Percentiles rank a stretch among this genome's conserved stretches.
These are phyloP conservation scores for Tetratostichococcus sp. DNA, from an alignment of 139 green algal species.

Conservation along the genomic window DNA sequence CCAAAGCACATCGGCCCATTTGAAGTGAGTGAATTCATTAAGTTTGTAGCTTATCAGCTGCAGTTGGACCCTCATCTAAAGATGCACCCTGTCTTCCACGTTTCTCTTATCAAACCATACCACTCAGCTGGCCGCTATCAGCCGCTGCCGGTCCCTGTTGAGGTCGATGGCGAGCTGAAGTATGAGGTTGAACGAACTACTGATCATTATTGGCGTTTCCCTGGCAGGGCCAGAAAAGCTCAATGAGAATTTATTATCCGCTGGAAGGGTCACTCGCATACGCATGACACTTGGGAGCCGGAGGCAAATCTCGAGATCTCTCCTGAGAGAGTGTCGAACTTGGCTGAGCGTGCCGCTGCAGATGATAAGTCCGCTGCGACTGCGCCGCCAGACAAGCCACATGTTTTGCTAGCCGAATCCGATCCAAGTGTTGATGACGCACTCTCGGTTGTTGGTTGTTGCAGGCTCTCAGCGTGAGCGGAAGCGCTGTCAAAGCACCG, in stretches of 20 bases:
- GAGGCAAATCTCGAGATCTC: background rate
- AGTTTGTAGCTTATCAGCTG: constrained; percentile 11
- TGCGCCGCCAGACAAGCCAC: no score
- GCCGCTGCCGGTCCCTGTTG: background rate
- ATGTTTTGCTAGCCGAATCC: no score
- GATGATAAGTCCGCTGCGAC: no score
- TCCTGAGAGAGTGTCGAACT: no score
- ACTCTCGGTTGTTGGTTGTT: no score
- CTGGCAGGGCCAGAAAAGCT: background rate
- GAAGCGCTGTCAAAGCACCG: no score
- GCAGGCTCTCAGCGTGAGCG: no score
- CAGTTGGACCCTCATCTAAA: constrained; percentile 17
- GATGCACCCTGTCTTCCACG: constrained; percentile 36
- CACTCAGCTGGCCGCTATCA: background rate
- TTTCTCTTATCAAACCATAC: background rate
- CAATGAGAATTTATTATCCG: background rate
- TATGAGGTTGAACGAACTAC: constrained; percentile 8
- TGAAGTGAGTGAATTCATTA: background rate
- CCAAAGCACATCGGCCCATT: constrained; percentile 38
- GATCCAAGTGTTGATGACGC: no score
- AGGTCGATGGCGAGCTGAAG: constrained; percentile 3
- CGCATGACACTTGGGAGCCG: background rate
- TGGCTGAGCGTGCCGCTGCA: no score
- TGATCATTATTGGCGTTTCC: background rate
- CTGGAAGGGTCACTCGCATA: constrained; percentile 1